phyloP scores from a whole-genome alignment of 2,329 filamentous ascomycete genomes.

The Cladobotryum protrusum region DNA sequence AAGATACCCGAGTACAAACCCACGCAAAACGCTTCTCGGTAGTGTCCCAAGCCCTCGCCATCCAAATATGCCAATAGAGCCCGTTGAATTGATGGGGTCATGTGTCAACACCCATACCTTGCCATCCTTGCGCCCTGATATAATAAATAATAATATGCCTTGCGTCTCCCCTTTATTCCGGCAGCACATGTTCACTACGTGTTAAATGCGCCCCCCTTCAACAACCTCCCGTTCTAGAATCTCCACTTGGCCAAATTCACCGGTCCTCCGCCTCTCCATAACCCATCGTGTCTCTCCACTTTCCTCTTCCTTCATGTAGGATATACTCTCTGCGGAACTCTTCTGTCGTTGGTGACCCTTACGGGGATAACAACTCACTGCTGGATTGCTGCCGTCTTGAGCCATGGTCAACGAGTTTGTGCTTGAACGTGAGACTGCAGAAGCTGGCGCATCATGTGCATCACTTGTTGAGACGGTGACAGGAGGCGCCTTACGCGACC shows the following conservation, averaged over 20 bases:
- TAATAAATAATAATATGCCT: background rate
- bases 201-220: constrained; percentile 45
- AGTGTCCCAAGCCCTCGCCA: too few species aligned
- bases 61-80: too few species aligned
- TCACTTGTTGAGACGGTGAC: constrained; percentile 5
- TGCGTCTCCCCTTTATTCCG: background rate
- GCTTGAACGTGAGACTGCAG: background rate
- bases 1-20: too few species aligned
- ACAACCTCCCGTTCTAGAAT: constrained; percentile 60
- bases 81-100: too few species aligned
- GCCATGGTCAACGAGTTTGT: background rate
- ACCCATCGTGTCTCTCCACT: constrained; percentile 59
- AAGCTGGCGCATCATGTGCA: background rate
- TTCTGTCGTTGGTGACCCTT: constrained; percentile 47
- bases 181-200: background rate
- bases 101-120: too few species aligned
- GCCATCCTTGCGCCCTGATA: background rate
- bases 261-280: constrained; percentile 60
- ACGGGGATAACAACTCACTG: constrained; percentile 11
- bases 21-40: too few species aligned
- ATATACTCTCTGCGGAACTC: constrained; percentile 61
- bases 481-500: background rate
- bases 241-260: constrained; percentile 58
- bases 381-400: constrained; percentile 11
- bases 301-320: constrained; percentile 60